Conservation (phyloP, 2,329 filamentous ascomycete species). For the Paracorniculantispora psalliotae region DNA sequence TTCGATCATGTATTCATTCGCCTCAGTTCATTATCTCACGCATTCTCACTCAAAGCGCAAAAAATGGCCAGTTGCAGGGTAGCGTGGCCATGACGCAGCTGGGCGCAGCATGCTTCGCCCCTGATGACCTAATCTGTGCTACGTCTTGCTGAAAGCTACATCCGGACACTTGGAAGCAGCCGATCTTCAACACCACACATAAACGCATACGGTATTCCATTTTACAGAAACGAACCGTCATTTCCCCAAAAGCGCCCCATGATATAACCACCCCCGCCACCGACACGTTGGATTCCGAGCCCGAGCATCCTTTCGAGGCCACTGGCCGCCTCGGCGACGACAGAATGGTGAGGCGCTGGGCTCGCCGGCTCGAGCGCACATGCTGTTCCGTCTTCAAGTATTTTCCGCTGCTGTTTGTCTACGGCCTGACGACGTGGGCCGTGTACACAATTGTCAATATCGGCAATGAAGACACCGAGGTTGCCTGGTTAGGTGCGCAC, state of each 20-base stretch:
- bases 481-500: constrained; percentile 52
- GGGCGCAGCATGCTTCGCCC: constrained; percentile 3
- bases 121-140: constrained; percentile 11
- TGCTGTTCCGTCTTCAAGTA: constrained; percentile 78
- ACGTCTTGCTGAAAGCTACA: not conserved
- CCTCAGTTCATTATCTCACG: too few species aligned
- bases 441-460: constrained; percentile 80
- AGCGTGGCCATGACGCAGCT: not conserved
- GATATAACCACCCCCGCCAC: constrained; percentile 12
- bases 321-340: constrained; percentile 14
- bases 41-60: too few species aligned
- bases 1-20: too few species aligned
- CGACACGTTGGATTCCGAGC: constrained; percentile 12
- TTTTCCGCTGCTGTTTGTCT: constrained; percentile 86
- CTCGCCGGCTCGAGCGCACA: constrained; percentile 68
- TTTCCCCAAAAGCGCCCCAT: too few species aligned
- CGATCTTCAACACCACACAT: too few species aligned
- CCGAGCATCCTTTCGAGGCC: constrained; percentile 16
- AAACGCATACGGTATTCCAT: too few species aligned
- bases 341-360: constrained; percentile 56
- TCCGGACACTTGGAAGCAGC: not conserved
- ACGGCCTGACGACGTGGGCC: constrained; percentile 87
- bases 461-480: constrained; percentile 51
- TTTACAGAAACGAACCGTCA: too few species aligned
- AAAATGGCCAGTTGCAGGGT: not conserved